These are phyloP conservation scores for Eimeria acervulina DNA, from an alignment of 169 alveolate genomes.

Conservation along the genomic window DNA sequence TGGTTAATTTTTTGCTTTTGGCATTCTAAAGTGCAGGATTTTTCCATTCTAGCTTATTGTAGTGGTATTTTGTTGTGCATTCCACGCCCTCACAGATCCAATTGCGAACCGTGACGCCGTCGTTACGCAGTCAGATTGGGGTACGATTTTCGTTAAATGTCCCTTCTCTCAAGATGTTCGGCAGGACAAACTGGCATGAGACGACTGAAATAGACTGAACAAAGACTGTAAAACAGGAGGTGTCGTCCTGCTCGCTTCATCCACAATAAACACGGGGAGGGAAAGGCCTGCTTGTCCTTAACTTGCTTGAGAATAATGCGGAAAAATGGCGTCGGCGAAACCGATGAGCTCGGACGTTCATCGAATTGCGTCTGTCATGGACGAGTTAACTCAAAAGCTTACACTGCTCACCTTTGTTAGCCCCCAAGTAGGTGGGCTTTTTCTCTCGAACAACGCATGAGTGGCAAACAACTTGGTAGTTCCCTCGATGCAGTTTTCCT, in stretches of 20 bases:
- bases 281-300: not conserved
- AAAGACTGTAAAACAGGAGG: not conserved
- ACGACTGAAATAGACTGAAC: not conserved
- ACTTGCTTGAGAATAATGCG: not conserved
- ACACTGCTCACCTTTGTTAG: slow-evolving; percentile 71
- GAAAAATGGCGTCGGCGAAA: slow-evolving; percentile 77
- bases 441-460: not conserved
- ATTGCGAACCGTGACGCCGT: too few species aligned
- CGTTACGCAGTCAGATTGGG: too few species aligned
- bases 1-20: not conserved
- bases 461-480: not conserved
- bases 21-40: too few species aligned
- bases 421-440: slow-evolving; percentile 49
- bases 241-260: not conserved
- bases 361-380: slow-evolving; percentile 81
- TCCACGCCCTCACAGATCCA: too few species aligned
- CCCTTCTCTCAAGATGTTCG: not conserved
- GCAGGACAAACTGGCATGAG: not conserved
- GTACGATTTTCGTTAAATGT: too few species aligned
- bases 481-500: not conserved
- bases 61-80: too few species aligned
- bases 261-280: not conserved
- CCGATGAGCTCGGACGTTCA: slow-evolving; percentile 79
- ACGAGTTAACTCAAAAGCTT: slow-evolving; percentile 81
- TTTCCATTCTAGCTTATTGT: too few species aligned